Evolutionary conservation across 495 filamentous ascomycete genomes (phyloP).

Genomic region (Tetracladium marchalianum): DNA sequence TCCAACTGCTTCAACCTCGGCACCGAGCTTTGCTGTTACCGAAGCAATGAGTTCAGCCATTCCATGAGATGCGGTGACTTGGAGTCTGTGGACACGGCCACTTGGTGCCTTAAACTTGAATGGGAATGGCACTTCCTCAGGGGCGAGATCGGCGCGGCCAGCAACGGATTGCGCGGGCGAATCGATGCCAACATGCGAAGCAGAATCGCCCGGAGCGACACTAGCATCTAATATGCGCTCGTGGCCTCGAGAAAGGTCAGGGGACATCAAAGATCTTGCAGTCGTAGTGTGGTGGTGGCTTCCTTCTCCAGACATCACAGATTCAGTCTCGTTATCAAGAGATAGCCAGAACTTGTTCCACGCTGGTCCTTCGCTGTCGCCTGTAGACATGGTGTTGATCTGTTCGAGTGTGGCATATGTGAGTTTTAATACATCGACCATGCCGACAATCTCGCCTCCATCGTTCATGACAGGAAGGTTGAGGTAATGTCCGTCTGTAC

Average conservation of each 20-base stretch:
- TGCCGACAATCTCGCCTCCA: slow-evolving; percentile 91
- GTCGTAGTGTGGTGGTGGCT: slow-evolving; percentile 47
- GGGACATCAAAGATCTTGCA: slow-evolving; percentile 62
- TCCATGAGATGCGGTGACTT: slow-evolving; percentile 70
- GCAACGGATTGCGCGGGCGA: slow-evolving; percentile 59
- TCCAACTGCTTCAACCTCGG: slow-evolving; percentile 79
- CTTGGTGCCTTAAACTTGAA: slow-evolving; percentile 99
- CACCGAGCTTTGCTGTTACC: slow-evolving; percentile 77
- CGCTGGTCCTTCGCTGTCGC: slow-evolving; percentile 86
- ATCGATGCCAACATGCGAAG: slow-evolving; percentile 80
- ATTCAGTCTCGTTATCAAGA: slow-evolving; percentile 85
- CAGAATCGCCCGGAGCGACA: slow-evolving; percentile 85
- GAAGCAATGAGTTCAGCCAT: slow-evolving; percentile 70
- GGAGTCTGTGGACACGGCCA: slow-evolving; percentile 87
- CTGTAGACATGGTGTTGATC: slow-evolving; percentile 59
- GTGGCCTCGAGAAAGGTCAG: slow-evolving; percentile 53
- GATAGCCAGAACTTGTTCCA: slow-evolving; percentile 99
- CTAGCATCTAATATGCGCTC: slow-evolving; percentile 60
- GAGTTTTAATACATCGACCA: slow-evolving; percentile 97
- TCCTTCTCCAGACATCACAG: slow-evolving; percentile 86
- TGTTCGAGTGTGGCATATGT: slow-evolving; percentile 98
- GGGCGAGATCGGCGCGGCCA: slow-evolving; percentile 36
- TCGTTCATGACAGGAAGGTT: slow-evolving; percentile 99
- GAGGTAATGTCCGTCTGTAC: slow-evolving; percentile 86
- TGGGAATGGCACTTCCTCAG: slow-evolving; percentile 71